Percentiles rank a stretch among this genome's conserved stretches.
These are phyloP conservation scores for Boeremia exigua DNA, from an alignment of 2,329 filamentous ascomycete genomes.

Conservation along the genomic window DNA sequence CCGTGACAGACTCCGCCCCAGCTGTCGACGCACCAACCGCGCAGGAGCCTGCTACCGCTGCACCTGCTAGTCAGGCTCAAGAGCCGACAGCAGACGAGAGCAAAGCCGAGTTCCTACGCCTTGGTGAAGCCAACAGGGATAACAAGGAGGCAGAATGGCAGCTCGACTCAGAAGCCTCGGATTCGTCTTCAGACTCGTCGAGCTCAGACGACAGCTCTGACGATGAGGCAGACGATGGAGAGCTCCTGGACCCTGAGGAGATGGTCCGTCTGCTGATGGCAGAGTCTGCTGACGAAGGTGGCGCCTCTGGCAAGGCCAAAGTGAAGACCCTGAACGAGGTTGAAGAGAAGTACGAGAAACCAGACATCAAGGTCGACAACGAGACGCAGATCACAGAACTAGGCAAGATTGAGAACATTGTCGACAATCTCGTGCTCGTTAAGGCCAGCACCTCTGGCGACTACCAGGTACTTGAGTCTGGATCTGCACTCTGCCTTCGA, in stretches of 20 bases:
- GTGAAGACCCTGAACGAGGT: slow-evolving; percentile 84
- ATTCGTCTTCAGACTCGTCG: slow-evolving; percentile 60
- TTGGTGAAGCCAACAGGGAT: slow-evolving; percentile 54
- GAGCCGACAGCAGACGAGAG: slow-evolving; percentile 29
- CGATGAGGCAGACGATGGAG: slow-evolving; percentile 66
- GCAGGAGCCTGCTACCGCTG: slow-evolving; percentile 15
- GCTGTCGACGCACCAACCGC: slow-evolving; percentile 21
- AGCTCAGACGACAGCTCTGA: slow-evolving; percentile 59
- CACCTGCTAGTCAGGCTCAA: slow-evolving; percentile 13
- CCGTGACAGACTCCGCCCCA: slow-evolving; percentile 24
- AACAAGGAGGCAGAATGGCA: slow-evolving; percentile 80
- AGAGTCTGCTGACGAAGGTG: slow-evolving; percentile 80
- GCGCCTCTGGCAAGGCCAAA: slow-evolving; percentile 64
- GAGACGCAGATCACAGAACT: slow-evolving; percentile 80
- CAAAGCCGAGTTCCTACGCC: slow-evolving; percentile 52
- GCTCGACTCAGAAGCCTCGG: slow-evolving; percentile 65
- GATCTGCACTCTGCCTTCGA: slow-evolving; percentile 80
- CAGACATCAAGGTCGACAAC: slow-evolving; percentile 76
- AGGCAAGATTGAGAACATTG: slow-evolving; percentile 75
- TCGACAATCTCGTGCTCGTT: slow-evolving; percentile 80
- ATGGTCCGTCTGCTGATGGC: slow-evolving; percentile 86
- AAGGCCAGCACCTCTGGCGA: slow-evolving; percentile 80
- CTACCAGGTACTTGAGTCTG: slow-evolving; percentile 82
- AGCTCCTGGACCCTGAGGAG: slow-evolving; percentile 80
- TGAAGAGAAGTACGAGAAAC: slow-evolving; percentile 62